Percentiles rank a stretch among this genome's conserved stretches.
These are phyloP conservation scores for Pelargonium hybrid DNA, from an alignment of 441 rosid species.

Conservation along the genomic window DNA sequence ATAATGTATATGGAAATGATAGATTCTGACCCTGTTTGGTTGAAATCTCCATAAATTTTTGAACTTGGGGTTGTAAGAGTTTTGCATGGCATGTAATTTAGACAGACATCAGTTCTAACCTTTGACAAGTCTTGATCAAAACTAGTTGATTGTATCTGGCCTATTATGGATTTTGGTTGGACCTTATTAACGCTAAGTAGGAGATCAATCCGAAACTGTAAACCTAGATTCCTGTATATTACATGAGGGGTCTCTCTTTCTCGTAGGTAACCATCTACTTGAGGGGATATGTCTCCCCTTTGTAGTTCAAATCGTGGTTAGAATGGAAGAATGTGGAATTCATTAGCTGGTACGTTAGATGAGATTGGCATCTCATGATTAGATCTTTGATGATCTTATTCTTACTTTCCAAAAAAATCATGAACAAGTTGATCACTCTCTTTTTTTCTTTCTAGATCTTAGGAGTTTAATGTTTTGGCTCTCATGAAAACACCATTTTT, in stretches of 20 bases:
- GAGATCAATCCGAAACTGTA: not conserved
- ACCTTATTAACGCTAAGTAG: not conserved
- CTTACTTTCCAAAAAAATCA: no score
- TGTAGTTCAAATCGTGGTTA: not conserved
- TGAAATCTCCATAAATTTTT: no score
- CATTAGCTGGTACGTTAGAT: not conserved
- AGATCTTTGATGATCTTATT: not conserved
- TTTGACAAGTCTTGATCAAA: no score
- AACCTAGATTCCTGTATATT: not conserved
- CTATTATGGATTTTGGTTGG: not conserved
- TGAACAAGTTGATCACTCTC: no score
- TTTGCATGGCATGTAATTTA: no score
- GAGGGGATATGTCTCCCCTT: not conserved
- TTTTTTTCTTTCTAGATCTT: not conserved
- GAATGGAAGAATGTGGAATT: not conserved
- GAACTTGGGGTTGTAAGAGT: no score
- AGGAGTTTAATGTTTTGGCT: not conserved
- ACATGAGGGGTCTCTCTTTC: not conserved
- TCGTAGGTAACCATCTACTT: not conserved
- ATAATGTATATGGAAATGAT: no score
- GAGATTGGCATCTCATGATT: not conserved
- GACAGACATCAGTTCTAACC: no score
- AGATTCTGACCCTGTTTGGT: no score
- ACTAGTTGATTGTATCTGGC: no score
- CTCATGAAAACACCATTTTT: not conserved